Evolutionary conservation across 768 basidiomycete genomes (phyloP), one percentile per base, ranked within the genome.

Genomic region (Nevesoporus exiguus): DNA sequence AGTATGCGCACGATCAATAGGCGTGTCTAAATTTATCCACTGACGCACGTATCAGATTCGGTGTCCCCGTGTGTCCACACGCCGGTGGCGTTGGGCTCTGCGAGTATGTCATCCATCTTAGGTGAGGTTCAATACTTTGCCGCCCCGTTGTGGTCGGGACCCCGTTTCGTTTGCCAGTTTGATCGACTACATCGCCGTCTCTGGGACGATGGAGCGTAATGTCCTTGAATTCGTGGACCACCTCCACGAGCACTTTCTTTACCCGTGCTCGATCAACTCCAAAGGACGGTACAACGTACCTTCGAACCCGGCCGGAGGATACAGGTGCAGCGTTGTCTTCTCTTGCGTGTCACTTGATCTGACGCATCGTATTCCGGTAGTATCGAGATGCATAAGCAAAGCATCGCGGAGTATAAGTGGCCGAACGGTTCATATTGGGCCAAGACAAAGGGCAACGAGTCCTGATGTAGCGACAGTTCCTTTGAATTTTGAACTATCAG

Each of bases 1-100:
- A 96, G 88, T 86, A 63, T 59, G 78, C 59, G 54, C 57, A 22
- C 51, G 46, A 42, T 30, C 24, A 8, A 37, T 22, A 13, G 43
- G 31, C 43, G 36, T 50, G 41, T 51, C 30, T 22, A 21, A 42
- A 24, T 39, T 10, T 19, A 43, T 50, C n/a, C 24, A 29, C 44
- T 40, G 51, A 50, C 39, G 31, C 55, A 31, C 57, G 31, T n/a
- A 42, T 57, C 60, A 90, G 88, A 67, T 94, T 90, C 62, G 90
- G 89, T 45, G 78, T 94, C n/a, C 84, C 88, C 0, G 93, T 96
- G 11, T 96, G 93, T 66, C 95, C 95, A 10, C 95, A 98, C 67
- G 94, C 95, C 0, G 95, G 95, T 36, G 95, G 95, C 57, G 94
- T 98, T 42, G 95, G 95, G 2, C 76, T 98, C 19, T 97, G 94